Base-by-base conservation (phyloP, 1,139 yeast species). In the Petasospora rhodanensis region DNA sequence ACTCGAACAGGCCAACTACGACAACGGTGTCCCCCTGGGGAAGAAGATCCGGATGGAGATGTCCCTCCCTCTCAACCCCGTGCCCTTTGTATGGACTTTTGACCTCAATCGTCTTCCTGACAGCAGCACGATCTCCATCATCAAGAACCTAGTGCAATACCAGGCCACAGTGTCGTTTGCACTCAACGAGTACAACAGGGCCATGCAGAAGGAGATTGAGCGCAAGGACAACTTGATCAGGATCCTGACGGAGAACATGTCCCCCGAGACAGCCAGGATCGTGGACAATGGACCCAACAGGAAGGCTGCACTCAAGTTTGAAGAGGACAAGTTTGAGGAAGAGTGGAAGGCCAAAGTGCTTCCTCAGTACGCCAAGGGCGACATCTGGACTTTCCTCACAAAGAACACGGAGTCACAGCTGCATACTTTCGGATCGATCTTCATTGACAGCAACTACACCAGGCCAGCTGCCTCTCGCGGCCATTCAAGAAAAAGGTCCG, bases 221-320 rank as follows among this genome's bases (percentile, higher is more conserved):
- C 31, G 38, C 5, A 49, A 48, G 20, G 55, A 50, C 28, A 32
- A 43, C 22, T 42, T 47, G 1, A 42, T 56, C 3, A 38, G 51
- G 5, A 52, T 46, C 22, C 30, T 56, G 2, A 37, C 34, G 20
- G 55, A 54, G 19, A 45, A 47, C 6, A 26, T 35, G 33, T 19
- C 15, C 8, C 15, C 13, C 4, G 26, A 31, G 12, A 32, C 30
- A 2, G 18, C 28, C 7, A 9, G 12, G 14, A 22, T 31, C 16
- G 14, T 32, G 6, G 17, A 31, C n/a, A 32, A 26, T 16, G 33
- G 33, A 3, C 20, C 39, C 6, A 53, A 55, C 34, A 31, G 43
- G 6, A 28, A 38, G 14, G 23, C 28, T 1, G 22, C 53, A 10
- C 29, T 29, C 8, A 21, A 26, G 5, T 49, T 49, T 23, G 41